These are phyloP conservation scores for Phytophthora multivora DNA, from an alignment of 352 stramenopile species.

Conservation along the genomic window DNA sequence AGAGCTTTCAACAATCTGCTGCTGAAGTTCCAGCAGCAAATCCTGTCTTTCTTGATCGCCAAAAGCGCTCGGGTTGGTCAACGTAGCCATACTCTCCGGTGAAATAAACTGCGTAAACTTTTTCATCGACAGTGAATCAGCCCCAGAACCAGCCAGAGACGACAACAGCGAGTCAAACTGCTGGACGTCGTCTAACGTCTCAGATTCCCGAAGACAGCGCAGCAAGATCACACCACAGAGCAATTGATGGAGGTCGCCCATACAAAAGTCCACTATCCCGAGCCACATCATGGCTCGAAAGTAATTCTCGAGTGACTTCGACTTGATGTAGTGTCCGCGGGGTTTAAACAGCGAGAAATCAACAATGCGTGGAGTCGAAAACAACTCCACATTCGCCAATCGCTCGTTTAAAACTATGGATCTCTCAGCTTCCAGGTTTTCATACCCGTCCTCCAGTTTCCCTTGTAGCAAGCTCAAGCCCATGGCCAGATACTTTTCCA, in stretches of 20 bases:
- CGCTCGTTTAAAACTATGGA: not conserved
- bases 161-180: constrained; percentile 23
- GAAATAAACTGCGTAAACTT: not conserved
- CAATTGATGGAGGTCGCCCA: constrained; percentile 24
- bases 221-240: constrained; percentile 21
- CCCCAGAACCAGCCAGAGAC: constrained; percentile 6
- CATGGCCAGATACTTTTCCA: constrained; percentile 15
- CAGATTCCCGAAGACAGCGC: constrained; percentile 7
- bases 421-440: not conserved
- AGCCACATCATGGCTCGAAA: constrained; percentile 34
- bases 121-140: constrained; percentile 6
- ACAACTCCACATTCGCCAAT: not conserved
- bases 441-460: not conserved
- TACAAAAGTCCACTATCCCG: constrained; percentile 20
- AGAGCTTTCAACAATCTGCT: not conserved
- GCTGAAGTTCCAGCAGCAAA: constrained; percentile 7
- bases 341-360: constrained; percentile 36
- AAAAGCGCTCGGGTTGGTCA: not conserved
- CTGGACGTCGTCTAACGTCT: constrained; percentile 1
- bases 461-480: constrained; percentile 15
- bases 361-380: constrained; percentile 1
- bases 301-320: constrained; percentile 13
- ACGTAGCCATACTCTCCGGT: not conserved
- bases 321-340: constrained; percentile 33
- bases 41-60: not conserved